A percentile compares a stretch with the other conserved stretches of the same genome.
Conservation (phyloP, 139 green algal species). For the Pedinophyceae sp. region DNA sequence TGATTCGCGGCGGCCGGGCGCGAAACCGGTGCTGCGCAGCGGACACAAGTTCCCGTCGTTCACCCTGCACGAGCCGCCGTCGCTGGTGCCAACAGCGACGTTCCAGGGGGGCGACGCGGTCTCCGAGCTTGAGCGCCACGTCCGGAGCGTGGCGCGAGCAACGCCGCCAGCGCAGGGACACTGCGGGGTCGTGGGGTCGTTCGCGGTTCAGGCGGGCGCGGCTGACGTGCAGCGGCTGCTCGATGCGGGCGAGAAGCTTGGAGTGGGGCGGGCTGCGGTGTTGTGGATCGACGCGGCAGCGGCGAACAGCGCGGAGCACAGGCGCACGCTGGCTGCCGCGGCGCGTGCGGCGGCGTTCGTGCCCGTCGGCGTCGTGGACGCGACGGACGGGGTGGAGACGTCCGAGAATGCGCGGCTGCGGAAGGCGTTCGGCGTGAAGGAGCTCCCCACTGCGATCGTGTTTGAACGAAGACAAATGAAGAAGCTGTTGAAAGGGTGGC, state of each 20-base stretch:
- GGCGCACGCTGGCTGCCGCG: neutral
- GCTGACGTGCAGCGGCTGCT: conserved; percentile 37
- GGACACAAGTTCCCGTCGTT: conserved; percentile 36
- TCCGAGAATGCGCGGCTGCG: too few relatives aligned
- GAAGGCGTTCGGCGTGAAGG: too few relatives aligned
- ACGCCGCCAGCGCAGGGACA: conserved; percentile 1
- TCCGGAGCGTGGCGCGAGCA: conserved; percentile 3
- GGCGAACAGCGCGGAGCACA: too few relatives aligned
- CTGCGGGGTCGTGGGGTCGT: neutral
- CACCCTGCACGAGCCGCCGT: conserved; percentile 33
- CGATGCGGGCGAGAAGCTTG: conserved; percentile 2
- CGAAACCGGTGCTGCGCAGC: conserved; percentile 22
- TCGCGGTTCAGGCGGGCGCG: conserved; percentile 27
- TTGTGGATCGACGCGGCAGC: conserved; percentile 19
- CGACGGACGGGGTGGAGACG: too few relatives aligned
- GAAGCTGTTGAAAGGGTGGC: too few relatives aligned
- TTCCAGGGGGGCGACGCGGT: conserved; percentile 11
- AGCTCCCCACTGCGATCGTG: too few relatives aligned
- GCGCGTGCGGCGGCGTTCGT: conserved; percentile 5
- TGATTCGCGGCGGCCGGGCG: neutral
- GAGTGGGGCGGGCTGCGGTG: conserved; percentile 17
- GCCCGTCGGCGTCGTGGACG: too few relatives aligned
- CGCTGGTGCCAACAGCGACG: conserved; percentile 16
- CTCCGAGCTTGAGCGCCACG: neutral
- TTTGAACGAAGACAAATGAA: too few relatives aligned